Percentiles rank a stretch among this genome's conserved stretches.
Conservation (phyloP, 2,329 filamentous ascomycete genomes). For the Venturia effusa region DNA sequence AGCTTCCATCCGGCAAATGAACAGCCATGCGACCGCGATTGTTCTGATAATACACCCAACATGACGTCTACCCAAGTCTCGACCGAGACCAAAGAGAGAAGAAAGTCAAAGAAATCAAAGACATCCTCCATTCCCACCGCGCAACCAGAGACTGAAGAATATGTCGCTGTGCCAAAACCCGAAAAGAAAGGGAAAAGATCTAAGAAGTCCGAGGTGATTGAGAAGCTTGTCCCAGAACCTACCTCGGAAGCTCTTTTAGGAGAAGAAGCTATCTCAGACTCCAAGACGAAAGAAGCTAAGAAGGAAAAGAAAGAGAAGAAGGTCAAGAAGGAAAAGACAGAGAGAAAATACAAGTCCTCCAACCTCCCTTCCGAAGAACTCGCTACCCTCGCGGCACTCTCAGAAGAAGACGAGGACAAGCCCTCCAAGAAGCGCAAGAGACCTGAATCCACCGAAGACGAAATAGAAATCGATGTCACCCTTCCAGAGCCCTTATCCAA, state of each 20-base stretch:
- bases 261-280: background rate
- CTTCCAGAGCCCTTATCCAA: constrained; percentile 94
- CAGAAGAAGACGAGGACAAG: background rate
- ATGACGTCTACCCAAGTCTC: background rate
- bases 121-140: background rate
- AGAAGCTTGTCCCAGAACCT: background rate
- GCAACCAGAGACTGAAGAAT: background rate
- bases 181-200: constrained; percentile 5
- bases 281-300: background rate
- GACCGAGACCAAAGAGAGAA: background rate
- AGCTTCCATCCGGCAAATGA: background rate
- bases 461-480: constrained; percentile 78
- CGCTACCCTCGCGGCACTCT: background rate
- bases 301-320: constrained; percentile 4
- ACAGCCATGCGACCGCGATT: background rate
- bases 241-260: background rate
- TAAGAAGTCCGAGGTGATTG: background rate
- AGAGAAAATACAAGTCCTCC: background rate
- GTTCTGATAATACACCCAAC: background rate
- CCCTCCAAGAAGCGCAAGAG: constrained; percentile 8
- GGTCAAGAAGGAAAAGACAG: background rate
- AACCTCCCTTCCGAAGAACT: background rate
- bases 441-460: constrained; percentile 25
- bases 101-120: constrained; percentile 4
- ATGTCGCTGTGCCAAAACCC: background rate